Base-by-base conservation (phyloP, 306 rosid genomes). In the Leucaena leucocephala region DNA sequence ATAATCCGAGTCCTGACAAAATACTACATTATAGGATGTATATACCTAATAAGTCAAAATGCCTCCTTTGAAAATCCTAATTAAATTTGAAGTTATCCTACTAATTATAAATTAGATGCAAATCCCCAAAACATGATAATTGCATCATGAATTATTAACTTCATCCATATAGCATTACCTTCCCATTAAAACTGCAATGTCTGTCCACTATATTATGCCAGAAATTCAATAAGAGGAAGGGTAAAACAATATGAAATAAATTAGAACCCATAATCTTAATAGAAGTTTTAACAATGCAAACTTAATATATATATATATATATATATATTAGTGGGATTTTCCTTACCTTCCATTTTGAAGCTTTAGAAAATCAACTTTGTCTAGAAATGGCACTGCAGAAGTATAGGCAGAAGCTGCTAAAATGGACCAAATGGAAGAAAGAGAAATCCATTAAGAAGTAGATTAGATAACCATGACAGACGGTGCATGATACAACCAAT, bases 311-410 rank as follows among this genome's bases (percentile, higher is more conserved):
- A 27, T 27, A 27, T 27, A 27, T 27, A 7, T 6, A 52, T n/a
- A 6, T 54, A 7, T 36, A 36, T 36, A 36, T 49, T 3, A 34
- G 48, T 74, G 74, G 33, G 63, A 46, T 43, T 67, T 64, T 65
- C 43, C 74, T 68, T 67, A 95, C 98, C 97, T 92, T 80, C 97
- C 98, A 89, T 95, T 95, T 85, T 95, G 98, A 83, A 95, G 98
- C 87, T 82, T 91, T 71, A 77, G 75, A 82, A 95, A 87, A 72
- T 90, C 94, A 84, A 82, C 85, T 79, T 82, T 90, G 87, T 90
- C 92, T 14, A 92, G 91, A 81, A 80, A 49, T 61, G 92, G 85
- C 42, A 86, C 86, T 9, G 69, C 85, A 54, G 87, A 74, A 38
- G 88, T 68, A 73, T 95, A 89, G 69, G 91, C 82, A 86, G 89